Percentiles rank a stretch among this genome's conserved stretches.
Evolutionary conservation across 768 basidiomycete genomes (phyloP).

Genomic region (Pleurotus salmoneostramineus): DNA sequence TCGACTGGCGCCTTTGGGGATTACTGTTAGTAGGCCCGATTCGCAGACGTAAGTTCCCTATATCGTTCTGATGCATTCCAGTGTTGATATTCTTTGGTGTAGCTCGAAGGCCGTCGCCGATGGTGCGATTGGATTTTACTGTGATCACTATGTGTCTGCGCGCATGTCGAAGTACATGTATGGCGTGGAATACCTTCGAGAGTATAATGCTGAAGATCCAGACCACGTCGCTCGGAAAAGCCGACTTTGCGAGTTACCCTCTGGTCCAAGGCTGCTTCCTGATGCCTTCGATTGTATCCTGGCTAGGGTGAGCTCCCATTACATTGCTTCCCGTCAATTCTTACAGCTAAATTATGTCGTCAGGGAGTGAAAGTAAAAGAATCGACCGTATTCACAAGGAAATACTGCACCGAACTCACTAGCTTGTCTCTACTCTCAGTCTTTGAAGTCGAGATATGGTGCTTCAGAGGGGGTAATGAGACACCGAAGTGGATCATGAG

Average conservation of each 20-base stretch:
- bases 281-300: slow-evolving; percentile 84
- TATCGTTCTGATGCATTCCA: neutral
- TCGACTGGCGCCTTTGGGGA: slow-evolving; percentile 47
- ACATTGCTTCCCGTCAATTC: neutral
- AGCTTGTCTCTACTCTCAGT: slow-evolving; percentile 71
- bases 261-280: slow-evolving; percentile 72
- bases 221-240: slow-evolving; percentile 65
- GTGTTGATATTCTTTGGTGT: slow-evolving; percentile 5
- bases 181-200: slow-evolving; percentile 74
- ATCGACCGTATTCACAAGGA: slow-evolving; percentile 75
- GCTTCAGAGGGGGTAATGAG: slow-evolving; percentile 69
- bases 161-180: slow-evolving; percentile 81
- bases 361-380: slow-evolving; percentile 76
- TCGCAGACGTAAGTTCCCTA: slow-evolving; percentile 60
- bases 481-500: slow-evolving; percentile 75
- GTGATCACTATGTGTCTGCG: slow-evolving; percentile 80
- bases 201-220: slow-evolving; percentile 58
- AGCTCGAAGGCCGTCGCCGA: slow-evolving; percentile 86
- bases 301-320: slow-evolving; percentile 44
- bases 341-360: neutral
- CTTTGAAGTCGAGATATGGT: slow-evolving; percentile 85
- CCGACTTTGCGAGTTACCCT: slow-evolving; percentile 70
- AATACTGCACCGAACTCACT: slow-evolving; percentile 81
- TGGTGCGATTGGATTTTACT: slow-evolving; percentile 81
- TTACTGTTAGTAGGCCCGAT: slow-evolving; percentile 72